Evolutionary conservation across 352 stramenopile species (phyloP), one percentile per base, ranked within the genome.

Genomic region (Globisporangium rhizosaccharum): DNA sequence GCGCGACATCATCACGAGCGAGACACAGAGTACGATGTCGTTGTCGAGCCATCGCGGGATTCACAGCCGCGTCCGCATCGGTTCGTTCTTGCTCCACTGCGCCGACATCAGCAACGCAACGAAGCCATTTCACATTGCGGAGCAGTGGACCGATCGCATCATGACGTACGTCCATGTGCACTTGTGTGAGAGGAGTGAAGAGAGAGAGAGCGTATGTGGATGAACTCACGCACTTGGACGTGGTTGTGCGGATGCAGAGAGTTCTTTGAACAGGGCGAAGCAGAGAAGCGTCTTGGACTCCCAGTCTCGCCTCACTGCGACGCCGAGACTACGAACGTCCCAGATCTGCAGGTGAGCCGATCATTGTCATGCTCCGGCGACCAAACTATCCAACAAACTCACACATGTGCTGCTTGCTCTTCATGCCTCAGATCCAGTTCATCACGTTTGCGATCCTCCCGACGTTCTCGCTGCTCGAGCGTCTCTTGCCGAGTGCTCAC

Each of bases 11-110:
- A 8, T 61, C 45, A 15, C 53, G 8, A 20, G 17, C 44, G 36
- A 51, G 30, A 3, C 33, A 1, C 15, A 36, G 3, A 41, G 36
- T 4, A 9, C 41, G 18, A 28, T n/a, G 5, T 11, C 42, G 12
- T 18, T 44, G 23, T 42, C 44, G 17, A 28, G n/a, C 30, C 48
- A 58, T n/a, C 37, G 36, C 15, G 30, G 54, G 39, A 17, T 62
- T n/a, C 48, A 67, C 45, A 52, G 37, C 11, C 51, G 55, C 25
- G 14, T 59, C 26, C 41, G 37, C 9, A 48, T 72, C 26, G 56
- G 55, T n/a, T 65, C 62, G 17, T 73, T 73, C 49, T 37, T 73
- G 20, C 56, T 73, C 18, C 66, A 73, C n/a, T 70, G 66, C 15
- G 66, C 66, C n/a, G 63, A 73, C 30, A 61, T 73, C 26, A 73